Evolutionary conservation across 2,329 filamentous ascomycete species (phyloP).

Genomic region (Beauveria sp.): DNA sequence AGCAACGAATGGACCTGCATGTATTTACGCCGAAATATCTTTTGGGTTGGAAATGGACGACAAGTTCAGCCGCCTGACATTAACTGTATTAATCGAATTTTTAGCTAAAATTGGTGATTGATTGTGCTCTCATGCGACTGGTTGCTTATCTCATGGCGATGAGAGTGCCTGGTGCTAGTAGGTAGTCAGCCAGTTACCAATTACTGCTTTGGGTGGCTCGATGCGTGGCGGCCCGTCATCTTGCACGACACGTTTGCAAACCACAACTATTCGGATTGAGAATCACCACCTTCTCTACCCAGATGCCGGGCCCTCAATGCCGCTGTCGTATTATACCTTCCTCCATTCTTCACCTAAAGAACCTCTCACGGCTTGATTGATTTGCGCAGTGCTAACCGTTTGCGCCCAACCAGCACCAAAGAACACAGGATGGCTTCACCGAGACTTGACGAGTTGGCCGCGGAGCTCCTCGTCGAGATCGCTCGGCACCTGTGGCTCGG

Average conservation of each 20-base stretch:
- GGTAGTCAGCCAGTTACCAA: background rate
- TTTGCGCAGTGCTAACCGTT: too few species aligned
- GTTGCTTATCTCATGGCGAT: background rate
- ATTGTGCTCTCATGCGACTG: background rate
- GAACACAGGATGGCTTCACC: background rate
- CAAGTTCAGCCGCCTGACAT: background rate
- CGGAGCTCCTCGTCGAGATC: background rate
- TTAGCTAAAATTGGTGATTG: background rate
- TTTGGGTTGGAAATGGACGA: background rate
- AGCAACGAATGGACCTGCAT: background rate
- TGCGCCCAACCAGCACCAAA: background rate
- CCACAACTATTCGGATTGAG: too few species aligned
- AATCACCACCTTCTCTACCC: too few species aligned
- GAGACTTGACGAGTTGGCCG: background rate
- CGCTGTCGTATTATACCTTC: too few species aligned
- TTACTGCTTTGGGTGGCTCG: background rate
- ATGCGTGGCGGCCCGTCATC: background rate
- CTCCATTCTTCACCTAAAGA: too few species aligned
- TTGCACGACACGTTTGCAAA: background rate
- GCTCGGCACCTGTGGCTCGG: conserved; percentile 1
- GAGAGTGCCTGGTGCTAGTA: background rate
- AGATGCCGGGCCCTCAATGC: too few species aligned
- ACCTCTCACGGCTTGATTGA: too few species aligned
- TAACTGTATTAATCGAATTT: conserved; percentile 3
- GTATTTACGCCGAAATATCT: background rate